Percentiles rank a stretch among this genome's conserved stretches.
Evolutionary conservation across 1,139 yeast genomes (phyloP).

Genomic region (Yamadazyma oceani): DNA sequence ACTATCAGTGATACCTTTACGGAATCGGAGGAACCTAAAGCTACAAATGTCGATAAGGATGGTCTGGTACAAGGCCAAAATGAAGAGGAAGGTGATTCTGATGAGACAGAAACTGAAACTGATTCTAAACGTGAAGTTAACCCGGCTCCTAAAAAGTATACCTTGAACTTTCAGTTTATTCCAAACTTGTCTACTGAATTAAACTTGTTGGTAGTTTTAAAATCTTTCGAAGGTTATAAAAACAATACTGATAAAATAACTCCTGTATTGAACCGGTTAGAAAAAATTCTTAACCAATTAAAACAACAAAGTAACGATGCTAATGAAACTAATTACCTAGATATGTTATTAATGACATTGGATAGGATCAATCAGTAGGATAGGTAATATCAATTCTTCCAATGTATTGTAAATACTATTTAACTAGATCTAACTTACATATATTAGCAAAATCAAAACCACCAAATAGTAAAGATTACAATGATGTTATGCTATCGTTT

Average conservation of each 20-base stretch:
- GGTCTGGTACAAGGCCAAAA: neutral
- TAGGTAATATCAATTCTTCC: slow-evolving; percentile 4
- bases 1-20: slow-evolving; percentile 34
- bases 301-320: slow-evolving; percentile 12
- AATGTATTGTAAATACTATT: slow-evolving; percentile 4
- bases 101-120: slow-evolving; percentile 3
- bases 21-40: slow-evolving; percentile 15
- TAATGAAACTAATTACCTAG: slow-evolving; percentile 36
- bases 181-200: slow-evolving; percentile 53
- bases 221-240: slow-evolving; percentile 21
- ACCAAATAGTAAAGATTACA: neutral
- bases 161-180: slow-evolving; percentile 28
- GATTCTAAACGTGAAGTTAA: slow-evolving; percentile 5
- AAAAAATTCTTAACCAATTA: slow-evolving; percentile 13
- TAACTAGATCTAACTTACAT: too few relatives aligned
- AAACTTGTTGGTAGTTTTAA: slow-evolving; percentile 53
- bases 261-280: slow-evolving; percentile 19
- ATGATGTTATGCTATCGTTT: slow-evolving; percentile 1
- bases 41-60: slow-evolving; percentile 9
- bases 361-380: slow-evolving; percentile 28
- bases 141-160: slow-evolving; percentile 6
- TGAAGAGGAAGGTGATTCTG: neutral
- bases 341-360: slow-evolving; percentile 39
- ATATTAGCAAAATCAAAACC: too few relatives aligned
- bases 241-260: slow-evolving; percentile 22